Conservation (phyloP, 2,329 filamentous ascomycete species). For the Curvularia sp. region DNA sequence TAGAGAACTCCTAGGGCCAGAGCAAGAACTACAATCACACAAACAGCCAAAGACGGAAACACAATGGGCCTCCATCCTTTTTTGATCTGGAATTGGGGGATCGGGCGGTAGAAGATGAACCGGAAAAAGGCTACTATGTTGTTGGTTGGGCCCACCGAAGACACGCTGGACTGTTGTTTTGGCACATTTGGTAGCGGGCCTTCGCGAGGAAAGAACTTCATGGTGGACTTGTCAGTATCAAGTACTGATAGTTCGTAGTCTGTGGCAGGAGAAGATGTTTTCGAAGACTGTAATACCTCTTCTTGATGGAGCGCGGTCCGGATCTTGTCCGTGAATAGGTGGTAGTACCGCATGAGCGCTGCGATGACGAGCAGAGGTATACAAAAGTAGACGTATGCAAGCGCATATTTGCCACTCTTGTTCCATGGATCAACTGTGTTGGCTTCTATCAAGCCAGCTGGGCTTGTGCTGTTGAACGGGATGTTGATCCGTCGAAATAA, state of each 20-base stretch:
- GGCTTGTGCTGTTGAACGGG: conserved; percentile 62
- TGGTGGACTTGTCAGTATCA: conserved; percentile 66
- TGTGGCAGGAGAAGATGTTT: conserved; percentile 60
- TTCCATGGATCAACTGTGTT: conserved; percentile 76
- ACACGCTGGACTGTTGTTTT: conserved; percentile 72
- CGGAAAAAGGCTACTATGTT: conserved; percentile 81
- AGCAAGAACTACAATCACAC: conserved; percentile 71
- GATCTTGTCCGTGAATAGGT: conserved; percentile 93
- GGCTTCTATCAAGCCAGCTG: conserved; percentile 62
- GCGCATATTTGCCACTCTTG: conserved; percentile 81
- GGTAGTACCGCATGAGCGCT: conserved; percentile 76
- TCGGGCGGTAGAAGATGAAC: conserved; percentile 87
- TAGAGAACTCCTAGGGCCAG: conserved; percentile 78
- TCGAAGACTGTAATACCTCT: conserved; percentile 72
- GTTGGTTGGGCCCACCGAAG: conserved; percentile 76
- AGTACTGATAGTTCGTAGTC: conserved; percentile 69
- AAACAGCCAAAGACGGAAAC: conserved; percentile 79
- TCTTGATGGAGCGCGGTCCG: conserved; percentile 88
- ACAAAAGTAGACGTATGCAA: conserved; percentile 89
- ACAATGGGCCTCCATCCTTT: conserved; percentile 71
- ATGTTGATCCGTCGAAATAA: conserved; percentile 60
- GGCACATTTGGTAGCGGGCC: conserved; percentile 65
- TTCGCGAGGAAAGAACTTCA: conserved; percentile 77
- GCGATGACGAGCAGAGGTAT: conserved; percentile 73
- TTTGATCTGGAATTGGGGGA: conserved; percentile 72